These are phyloP conservation scores for Oryza glaberrima DNA, from an alignment of 176 grass and related monocot species.

Conservation along the genomic window DNA sequence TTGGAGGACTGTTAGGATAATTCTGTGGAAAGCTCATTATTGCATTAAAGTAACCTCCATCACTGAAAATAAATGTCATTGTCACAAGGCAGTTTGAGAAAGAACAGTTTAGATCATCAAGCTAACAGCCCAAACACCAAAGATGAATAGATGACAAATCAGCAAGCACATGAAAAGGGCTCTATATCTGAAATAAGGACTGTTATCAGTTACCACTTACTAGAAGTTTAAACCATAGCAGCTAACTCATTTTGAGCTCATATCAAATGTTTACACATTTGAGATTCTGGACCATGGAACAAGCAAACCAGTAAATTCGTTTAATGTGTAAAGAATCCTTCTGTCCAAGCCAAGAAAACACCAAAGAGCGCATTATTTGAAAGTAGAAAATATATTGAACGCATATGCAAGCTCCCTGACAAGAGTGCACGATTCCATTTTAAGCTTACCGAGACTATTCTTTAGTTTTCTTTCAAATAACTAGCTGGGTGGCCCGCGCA, in stretches of 20 bases:
- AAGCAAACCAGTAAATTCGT: not conserved
- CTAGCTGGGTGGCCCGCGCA: too few species aligned
- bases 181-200: not conserved
- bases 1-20: constrained; percentile 95
- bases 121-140: not conserved
- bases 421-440: not conserved
- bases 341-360: constrained; percentile 3
- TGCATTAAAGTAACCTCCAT: constrained; percentile 92
- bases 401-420: not conserved
- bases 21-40: constrained; percentile 93
- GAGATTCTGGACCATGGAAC: not conserved
- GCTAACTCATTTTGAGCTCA: not conserved
- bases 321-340: not conserved
- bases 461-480: constrained; percentile 7
- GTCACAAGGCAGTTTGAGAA: constrained; percentile 7
- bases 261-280: not conserved
- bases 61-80: constrained; percentile 56
- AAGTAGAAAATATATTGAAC: not conserved
- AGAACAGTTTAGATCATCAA: not conserved
- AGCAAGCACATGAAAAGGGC: not conserved
- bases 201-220: not conserved
- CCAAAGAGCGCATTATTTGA: not conserved
- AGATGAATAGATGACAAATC: not conserved
- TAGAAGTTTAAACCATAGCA: not conserved
- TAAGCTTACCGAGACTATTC: not conserved